Evolutionary conservation across 345 rosid species (phyloP).

Genomic region (Hypericum androsaemum): DNA sequence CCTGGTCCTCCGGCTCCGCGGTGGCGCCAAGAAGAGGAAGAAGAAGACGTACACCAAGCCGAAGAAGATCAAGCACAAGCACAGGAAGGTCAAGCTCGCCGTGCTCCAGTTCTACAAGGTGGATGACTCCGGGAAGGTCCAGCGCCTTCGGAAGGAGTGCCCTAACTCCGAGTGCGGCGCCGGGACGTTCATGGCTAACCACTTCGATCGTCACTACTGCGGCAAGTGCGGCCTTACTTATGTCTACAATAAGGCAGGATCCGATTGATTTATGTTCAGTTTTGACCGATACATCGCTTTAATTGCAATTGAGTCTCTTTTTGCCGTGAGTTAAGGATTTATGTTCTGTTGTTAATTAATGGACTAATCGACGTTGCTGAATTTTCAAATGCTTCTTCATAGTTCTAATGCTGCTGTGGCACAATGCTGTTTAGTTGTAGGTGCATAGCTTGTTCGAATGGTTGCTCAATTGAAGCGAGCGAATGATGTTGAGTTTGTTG

Average conservation of each 20-base stretch:
- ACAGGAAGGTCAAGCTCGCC: constrained; percentile 5
- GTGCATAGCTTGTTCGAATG: no score
- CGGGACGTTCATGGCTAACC: constrained; percentile 3
- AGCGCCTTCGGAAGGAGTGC: constrained; percentile 6
- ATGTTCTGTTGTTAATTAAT: no score
- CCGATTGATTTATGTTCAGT: background rate
- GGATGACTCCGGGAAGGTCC: constrained; percentile 4
- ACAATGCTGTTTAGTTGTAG: no score
- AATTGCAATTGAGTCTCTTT: no score
- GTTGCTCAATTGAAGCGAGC: no score
- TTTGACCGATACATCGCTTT: no score
- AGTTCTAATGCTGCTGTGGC: no score
- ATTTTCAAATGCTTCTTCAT: no score
- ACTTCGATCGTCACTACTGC: constrained; percentile 1
- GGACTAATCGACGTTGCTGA: no score
- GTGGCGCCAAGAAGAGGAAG: constrained; percentile 8
- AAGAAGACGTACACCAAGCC: constrained; percentile 5
- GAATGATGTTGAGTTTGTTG: no score
- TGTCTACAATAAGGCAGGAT: constrained; percentile 1
- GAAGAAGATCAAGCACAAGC: constrained; percentile 5
- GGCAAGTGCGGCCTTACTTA: constrained; percentile 3
- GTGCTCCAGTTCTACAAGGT: constrained; percentile 6
- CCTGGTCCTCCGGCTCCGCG: constrained; percentile 6
- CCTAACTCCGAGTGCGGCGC: constrained; percentile 3
- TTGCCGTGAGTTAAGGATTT: no score